Evolutionary conservation across 2,329 filamentous ascomycete genomes (phyloP), one percentile per base, ranked within the genome.

Genomic region (Fusarium succisae): DNA sequence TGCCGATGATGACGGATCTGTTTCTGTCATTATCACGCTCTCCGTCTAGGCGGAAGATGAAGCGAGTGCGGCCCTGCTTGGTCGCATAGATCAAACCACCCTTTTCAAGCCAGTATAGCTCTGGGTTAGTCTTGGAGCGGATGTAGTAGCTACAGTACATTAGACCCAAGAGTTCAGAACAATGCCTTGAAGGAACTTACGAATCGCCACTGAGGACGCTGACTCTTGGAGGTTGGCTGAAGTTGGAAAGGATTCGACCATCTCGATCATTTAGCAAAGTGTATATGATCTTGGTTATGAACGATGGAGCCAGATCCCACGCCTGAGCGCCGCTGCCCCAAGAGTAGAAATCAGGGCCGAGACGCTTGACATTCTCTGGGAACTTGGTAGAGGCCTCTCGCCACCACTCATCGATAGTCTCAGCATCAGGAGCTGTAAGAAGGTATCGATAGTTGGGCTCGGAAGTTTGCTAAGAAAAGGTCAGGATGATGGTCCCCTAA

Each of bases 391-490:
- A 68, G 2, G 63, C 54, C 14, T 60, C 54, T 2, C 62, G 37
- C 54, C 54, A 66, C 66, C 66, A 68, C 18, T 68, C 66, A 9
- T 68, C 62, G 18, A 68, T 55, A 17, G 54, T 60, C 13, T 35
- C 65, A 10, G 65, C 32, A 12, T 68, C 15, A 6, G 65, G 62
- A 8, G 62, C 65, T 4, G 62, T 18, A 3, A 66, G 35, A 11
- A 67, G 32, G 41, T 67, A 67, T 1, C 65, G 51, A 18, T 41
- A 63, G 9, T 43, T 22, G 12, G 41, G 39, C 58, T 63, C 59
- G 0, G 41, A 28, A 4, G 8, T 8, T 30, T 39, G 22, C 58
- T 63, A 39, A 32, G 17, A 9, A 3, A 14, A 22, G 17, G 24
- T 50, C 32, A 66, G 35, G 5, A 44, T 17, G 15, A 6, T n/a